A percentile compares a stretch with the other conserved stretches of the same genome.
phyloP scores from a whole-genome alignment of 2,329 filamentous ascomycete genomes.

The Fusarium torulosum region DNA sequence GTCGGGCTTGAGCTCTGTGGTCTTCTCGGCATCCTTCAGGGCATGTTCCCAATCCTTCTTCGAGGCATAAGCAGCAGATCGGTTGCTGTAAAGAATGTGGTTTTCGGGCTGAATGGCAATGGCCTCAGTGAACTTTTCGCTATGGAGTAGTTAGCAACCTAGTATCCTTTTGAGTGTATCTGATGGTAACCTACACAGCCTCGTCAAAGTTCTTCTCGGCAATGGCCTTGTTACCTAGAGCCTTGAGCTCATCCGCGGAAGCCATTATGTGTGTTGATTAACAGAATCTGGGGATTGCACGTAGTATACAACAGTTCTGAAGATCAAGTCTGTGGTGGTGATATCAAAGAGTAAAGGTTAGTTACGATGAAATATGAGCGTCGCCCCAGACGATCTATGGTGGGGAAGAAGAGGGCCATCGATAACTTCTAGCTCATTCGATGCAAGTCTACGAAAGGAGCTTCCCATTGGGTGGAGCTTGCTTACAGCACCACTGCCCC shows the following conservation, averaged over 20 bases:
- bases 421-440: slow-evolving; percentile 60
- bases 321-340: slow-evolving; percentile 24
- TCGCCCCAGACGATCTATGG: slow-evolving; percentile 45
- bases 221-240: slow-evolving; percentile 98
- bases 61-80: slow-evolving; percentile 88
- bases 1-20: slow-evolving; percentile 93
- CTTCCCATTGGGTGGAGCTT: slow-evolving; percentile 50
- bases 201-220: slow-evolving; percentile 96
- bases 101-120: slow-evolving; percentile 90
- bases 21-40: slow-evolving; percentile 91
- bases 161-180: slow-evolving; percentile 4
- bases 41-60: slow-evolving; percentile 89
- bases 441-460: slow-evolving; percentile 50
- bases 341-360: slow-evolving; percentile 39
- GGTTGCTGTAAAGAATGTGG: slow-evolving; percentile 98
- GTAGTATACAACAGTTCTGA: slow-evolving; percentile 21
- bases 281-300: slow-evolving; percentile 24
- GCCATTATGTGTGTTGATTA: slow-evolving; percentile 58
- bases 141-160: slow-evolving; percentile 55
- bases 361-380: slow-evolving; percentile 41
- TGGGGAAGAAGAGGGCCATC: slow-evolving; percentile 51
- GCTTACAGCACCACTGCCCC: slow-evolving; percentile 9
- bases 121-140: slow-evolving; percentile 93
- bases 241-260: slow-evolving; percentile 86
- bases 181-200: slow-evolving; percentile 79